Base-by-base conservation (phyloP, 768 basidiomycete species). In the Paxillus involutus region DNA sequence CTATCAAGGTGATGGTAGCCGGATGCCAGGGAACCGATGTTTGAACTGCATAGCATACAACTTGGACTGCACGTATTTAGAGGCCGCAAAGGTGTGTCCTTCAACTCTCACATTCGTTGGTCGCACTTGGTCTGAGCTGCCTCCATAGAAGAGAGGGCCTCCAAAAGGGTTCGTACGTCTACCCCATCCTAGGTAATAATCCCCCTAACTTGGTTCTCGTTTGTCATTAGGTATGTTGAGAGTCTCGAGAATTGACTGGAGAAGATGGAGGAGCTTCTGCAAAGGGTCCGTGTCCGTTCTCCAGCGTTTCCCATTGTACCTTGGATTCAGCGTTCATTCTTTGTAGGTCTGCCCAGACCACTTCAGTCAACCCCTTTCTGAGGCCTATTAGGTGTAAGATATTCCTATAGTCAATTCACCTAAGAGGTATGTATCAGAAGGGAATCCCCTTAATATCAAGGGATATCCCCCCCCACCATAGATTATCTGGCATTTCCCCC, bases 271-370 rank as follows among this genome's bases (percentile, higher is more conserved):
- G 77, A 73, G 55, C 73, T 88, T 4, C 66, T 88, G 19, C 74
- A 71, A 50, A 80, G 77, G 69, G 86, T 83, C 29, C n/a, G n/a
- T 53, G 56, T 14, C 21, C 21, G 36, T 21, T 36, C 37, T 21
- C 14, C 21, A n/a, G 1, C 24, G 16, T 30, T 53, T 29, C 47
- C 43, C n/a, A 26, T 53, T n/a, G 29, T 59, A 24, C 53, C 58
- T 29, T 39, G 10, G 10, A 51, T 45, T 56, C 1, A 35, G 49
- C 46, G 5, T 37, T 37, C 35, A 41, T 37, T 33, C 32, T 9
- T 19, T n/a, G n/a, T 39, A 88, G 87, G 73, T 89, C 43, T 84
- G 80, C 59, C 86, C 87, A 12, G 83, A 87, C 47, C n/a, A n/a
- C n/a, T n/a, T n/a, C n/a, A n/a, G n/a, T n/a, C n/a, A n/a, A n/a